phyloP scores from a whole-genome alignment of 176 grass and related monocot genomes.

The Musa itinerans region DNA sequence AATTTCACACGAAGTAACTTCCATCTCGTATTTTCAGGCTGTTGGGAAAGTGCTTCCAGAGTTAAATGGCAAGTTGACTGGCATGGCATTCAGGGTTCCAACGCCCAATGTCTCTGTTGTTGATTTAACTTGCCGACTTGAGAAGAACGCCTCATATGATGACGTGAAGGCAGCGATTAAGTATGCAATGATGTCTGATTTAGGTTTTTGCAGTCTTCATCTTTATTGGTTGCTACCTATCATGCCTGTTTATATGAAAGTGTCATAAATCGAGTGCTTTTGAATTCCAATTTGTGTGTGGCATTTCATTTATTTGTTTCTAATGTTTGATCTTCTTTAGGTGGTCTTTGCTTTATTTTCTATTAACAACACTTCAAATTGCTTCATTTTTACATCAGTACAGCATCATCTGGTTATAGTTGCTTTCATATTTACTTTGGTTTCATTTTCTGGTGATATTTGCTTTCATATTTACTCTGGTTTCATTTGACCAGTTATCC shows the following conservation, averaged over 20 bases:
- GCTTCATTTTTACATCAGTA: too few species aligned
- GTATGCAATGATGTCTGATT: slow-evolving; percentile 27
- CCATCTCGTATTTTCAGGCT: slow-evolving; percentile 38
- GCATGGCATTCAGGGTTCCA: slow-evolving; percentile 97
- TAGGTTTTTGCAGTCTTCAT: too few species aligned
- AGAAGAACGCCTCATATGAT: slow-evolving; percentile 87
- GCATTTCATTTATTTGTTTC: too few species aligned
- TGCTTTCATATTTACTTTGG: too few species aligned
- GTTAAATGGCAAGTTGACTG: slow-evolving; percentile 86
- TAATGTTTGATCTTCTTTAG: too few species aligned
- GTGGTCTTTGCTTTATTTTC: too few species aligned
- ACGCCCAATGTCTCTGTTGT: slow-evolving; percentile 98
- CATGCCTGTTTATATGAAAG: neutral
- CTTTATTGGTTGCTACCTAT: too few species aligned
- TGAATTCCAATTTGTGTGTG: neutral
- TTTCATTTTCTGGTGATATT: too few species aligned
- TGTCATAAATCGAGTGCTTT: neutral
- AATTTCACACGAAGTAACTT: slow-evolving; percentile 3
- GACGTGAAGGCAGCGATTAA: slow-evolving; percentile 96
- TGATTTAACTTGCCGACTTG: slow-evolving; percentile 90
- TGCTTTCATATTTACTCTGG: too few species aligned
- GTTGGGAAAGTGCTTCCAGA: slow-evolving; percentile 94
- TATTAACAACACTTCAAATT: too few species aligned
- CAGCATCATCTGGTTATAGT: too few species aligned
- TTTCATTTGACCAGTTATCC: too few species aligned